These are phyloP conservation scores for Inga laurina DNA, from an alignment of 306 rosid species.

Conservation along the genomic window DNA sequence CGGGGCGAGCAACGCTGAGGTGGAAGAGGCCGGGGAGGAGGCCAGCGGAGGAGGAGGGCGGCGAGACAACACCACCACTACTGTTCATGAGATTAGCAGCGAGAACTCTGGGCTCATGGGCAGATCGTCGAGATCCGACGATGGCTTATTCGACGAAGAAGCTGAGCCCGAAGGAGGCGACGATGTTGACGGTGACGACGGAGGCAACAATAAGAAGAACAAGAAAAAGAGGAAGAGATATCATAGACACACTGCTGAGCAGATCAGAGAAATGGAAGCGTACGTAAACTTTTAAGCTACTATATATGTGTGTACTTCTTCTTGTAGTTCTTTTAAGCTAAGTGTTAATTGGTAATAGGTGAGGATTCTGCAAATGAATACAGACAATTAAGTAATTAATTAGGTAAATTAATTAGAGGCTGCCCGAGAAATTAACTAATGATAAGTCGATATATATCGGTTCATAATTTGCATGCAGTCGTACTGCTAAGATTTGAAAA, in stretches of 20 bases:
- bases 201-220: conserved; percentile 41
- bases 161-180: conserved; percentile 43
- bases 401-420: not conserved
- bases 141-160: conserved; percentile 56
- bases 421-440: not conserved
- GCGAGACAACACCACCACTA: conserved; percentile 40
- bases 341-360: not conserved
- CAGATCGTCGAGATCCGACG: conserved; percentile 79
- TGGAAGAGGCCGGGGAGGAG: conserved; percentile 42
- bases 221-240: conserved; percentile 81
- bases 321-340: not conserved
- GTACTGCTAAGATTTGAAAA: not conserved
- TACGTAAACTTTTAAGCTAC: conserved; percentile 10
- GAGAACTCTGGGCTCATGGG: conserved; percentile 70
- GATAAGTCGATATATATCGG: not conserved
- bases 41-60: conserved; percentile 65
- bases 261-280: conserved; percentile 98
- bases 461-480: not conserved
- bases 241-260: conserved; percentile 87
- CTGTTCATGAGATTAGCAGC: conserved; percentile 69
- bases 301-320: not conserved
- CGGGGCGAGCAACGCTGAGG: not conserved
- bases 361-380: not conserved
- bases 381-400: too few species aligned
- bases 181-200: conserved; percentile 47